A percentile compares a stretch with the other conserved stretches of the same genome.
Conservation (phyloP, 2,329 filamentous ascomycete genomes). For the Aspergillus caelatus region DNA sequence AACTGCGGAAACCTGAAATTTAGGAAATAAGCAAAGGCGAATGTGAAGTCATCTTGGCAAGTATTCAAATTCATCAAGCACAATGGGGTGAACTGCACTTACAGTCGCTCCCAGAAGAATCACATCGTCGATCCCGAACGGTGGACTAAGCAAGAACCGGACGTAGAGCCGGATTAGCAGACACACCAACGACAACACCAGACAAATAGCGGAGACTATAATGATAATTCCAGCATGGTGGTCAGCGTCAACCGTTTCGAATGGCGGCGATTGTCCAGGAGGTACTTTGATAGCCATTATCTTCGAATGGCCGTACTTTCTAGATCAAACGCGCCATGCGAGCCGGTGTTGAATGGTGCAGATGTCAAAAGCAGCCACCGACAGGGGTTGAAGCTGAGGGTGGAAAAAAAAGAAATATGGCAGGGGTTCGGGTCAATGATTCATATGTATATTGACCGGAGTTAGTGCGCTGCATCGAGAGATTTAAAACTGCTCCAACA, state of each 20-base stretch:
- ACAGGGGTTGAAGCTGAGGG: not conserved
- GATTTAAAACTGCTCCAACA: not conserved
- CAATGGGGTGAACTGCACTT: constrained; percentile 1
- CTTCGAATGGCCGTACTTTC: not conserved
- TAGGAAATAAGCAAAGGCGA: not conserved
- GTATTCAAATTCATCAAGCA: too few species aligned
- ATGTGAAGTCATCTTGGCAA: not conserved
- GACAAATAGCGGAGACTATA: constrained; percentile 31
- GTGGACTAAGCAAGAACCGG: constrained; percentile 18
- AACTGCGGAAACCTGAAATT: constrained; percentile 17
- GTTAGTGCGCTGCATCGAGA: not conserved
- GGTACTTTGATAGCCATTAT: constrained; percentile 17
- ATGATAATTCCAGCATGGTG: constrained; percentile 37
- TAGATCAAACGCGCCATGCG: constrained; percentile 1
- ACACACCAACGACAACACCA: constrained; percentile 29
- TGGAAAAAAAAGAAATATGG: not conserved
- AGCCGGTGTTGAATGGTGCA: not conserved
- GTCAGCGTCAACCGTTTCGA: constrained; percentile 28
- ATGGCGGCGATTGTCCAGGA: constrained; percentile 22
- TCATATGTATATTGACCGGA: not conserved
- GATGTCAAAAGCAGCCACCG: not conserved
- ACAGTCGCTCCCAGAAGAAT: constrained; percentile 21
- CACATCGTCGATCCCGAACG: constrained; percentile 27
- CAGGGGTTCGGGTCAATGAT: not conserved
- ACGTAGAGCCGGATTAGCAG: constrained; percentile 29